Base-by-base conservation (phyloP, 371 early-diverging fungal species). In the Paraphysoderma sedebokerense region DNA sequence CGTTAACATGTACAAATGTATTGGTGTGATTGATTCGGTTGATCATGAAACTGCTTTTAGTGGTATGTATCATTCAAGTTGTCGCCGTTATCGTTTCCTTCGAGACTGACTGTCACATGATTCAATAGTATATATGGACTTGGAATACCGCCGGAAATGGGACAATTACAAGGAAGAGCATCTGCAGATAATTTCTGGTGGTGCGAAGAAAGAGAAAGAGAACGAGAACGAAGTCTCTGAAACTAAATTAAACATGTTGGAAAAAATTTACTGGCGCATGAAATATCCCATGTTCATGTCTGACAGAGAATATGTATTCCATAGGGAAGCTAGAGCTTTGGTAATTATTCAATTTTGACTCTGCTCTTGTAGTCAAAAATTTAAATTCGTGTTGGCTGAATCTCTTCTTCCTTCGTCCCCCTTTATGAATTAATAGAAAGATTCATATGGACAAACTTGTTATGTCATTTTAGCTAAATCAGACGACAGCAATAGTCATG, bases 81-180 rank as follows among this genome's bases (percentile, higher is more conserved):
- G n/a, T n/a, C n/a, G n/a, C n/a, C n/a, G n/a, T n/a, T n/a, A n/a
- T n/a, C n/a, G n/a, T n/a, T n/a, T n/a, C n/a, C n/a, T n/a, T n/a
- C n/a, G n/a, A n/a, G n/a, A n/a, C n/a, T n/a, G n/a, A n/a, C n/a
- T n/a, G n/a, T n/a, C n/a, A n/a, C 12, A 3, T 41, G 11, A 13
- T 41, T 41, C 17, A 39, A 46, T n/a, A 46, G 46, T 46, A 19
- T 46, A 46, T 30, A 40, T 46, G 42, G 46, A 46, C 46, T 30
- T 46, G n/a, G 46, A 40, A 17, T 46, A 46, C 38, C 33, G 46
- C 1, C 38, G 38, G 17, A 6, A 37, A 12, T 46, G 46, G 46
- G 46, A 46, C 38, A 46, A 46, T 30, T 5, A 34, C 8, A 46
- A 33, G 20, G 19, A 17, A 6, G 46, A 46, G 22, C 9, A 40